Evolutionary conservation across 106 monocot genomes (phyloP).

Genomic region (Iris macrosiphon): DNA sequence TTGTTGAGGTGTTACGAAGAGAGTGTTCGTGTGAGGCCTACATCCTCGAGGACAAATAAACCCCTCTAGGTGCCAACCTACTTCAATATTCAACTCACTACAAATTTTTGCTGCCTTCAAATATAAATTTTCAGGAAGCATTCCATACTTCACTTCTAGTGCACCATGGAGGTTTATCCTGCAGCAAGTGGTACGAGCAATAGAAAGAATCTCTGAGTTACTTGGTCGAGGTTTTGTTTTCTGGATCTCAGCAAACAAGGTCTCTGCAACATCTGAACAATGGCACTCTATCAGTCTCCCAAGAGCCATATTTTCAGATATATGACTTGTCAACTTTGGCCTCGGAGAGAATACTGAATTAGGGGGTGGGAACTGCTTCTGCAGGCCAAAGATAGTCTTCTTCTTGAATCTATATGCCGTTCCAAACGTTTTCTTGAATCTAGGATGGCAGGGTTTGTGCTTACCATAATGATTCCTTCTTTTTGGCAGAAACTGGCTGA

Average conservation of each 20-base stretch:
- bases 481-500: constrained; percentile 26
- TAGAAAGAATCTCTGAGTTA: constrained; percentile 71
- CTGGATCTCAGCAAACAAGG: constrained; percentile 61
- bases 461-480: constrained; percentile 41
- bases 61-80: constrained; percentile 85
- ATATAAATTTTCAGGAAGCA: constrained; percentile 53
- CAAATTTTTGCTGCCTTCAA: constrained; percentile 87
- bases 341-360: constrained; percentile 29
- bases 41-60: constrained; percentile 89
- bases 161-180: constrained; percentile 34
- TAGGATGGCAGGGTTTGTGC: constrained; percentile 35
- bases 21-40: constrained; percentile 13
- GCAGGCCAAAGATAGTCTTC: constrained; percentile 21
- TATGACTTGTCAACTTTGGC: constrained; percentile 23
- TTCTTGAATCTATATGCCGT: constrained; percentile 42
- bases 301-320: constrained; percentile 39
- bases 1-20: no score
- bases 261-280: constrained; percentile 62
- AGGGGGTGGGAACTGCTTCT: constrained; percentile 39
- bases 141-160: constrained; percentile 56
- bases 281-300: constrained; percentile 57
- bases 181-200: constrained; percentile 74
- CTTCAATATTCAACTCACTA: constrained; percentile 73
- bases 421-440: constrained; percentile 46
- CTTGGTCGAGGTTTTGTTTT: constrained; percentile 67